phyloP scores from a whole-genome alignment of 2,329 filamentous ascomycete genomes.

The Penicillium sp. region DNA sequence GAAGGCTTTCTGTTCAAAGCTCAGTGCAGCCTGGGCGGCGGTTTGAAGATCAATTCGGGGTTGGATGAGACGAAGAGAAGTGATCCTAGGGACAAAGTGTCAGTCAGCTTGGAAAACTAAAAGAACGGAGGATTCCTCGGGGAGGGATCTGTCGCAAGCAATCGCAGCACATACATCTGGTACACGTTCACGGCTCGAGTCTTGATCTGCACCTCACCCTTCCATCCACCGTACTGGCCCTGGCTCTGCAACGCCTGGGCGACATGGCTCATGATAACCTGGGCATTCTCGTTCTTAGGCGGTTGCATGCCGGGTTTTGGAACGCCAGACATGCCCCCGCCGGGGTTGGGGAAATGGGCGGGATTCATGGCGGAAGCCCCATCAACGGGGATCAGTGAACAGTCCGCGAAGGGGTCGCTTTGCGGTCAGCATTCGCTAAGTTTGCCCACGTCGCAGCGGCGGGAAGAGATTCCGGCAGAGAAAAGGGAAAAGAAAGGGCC shows the following conservation, averaged over 20 bases:
- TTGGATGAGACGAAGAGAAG: slow-evolving; percentile 47
- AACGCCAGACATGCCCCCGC: slow-evolving; percentile 33
- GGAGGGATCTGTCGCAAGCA: not conserved
- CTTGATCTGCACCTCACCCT: slow-evolving; percentile 40
- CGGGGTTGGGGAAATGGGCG: slow-evolving; percentile 38
- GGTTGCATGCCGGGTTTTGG: slow-evolving; percentile 35
- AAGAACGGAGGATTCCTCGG: slow-evolving; percentile 2
- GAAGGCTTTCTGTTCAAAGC: slow-evolving; percentile 48
- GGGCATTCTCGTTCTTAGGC: slow-evolving; percentile 35
- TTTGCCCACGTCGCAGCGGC: not conserved
- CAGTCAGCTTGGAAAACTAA: slow-evolving; percentile 9
- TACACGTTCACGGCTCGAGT: slow-evolving; percentile 44
- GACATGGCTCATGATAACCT: slow-evolving; percentile 40
- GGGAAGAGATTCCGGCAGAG: no score
- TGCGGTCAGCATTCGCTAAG: slow-evolving; percentile 39
- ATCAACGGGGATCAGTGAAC: slow-evolving; percentile 37
- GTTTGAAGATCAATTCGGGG: slow-evolving; percentile 40
- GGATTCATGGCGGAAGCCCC: slow-evolving; percentile 45
- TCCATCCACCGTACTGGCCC: slow-evolving; percentile 47
- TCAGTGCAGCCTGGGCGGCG: slow-evolving; percentile 42
- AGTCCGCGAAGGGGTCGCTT: slow-evolving; percentile 31
- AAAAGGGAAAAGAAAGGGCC: not conserved
- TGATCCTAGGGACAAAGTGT: slow-evolving; percentile 39
- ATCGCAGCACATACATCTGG: slow-evolving; percentile 40
- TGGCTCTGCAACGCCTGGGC: slow-evolving; percentile 41